Evolutionary conservation across 2,329 filamentous ascomycete species (phyloP).

Genomic region (Cadophora sp.): DNA sequence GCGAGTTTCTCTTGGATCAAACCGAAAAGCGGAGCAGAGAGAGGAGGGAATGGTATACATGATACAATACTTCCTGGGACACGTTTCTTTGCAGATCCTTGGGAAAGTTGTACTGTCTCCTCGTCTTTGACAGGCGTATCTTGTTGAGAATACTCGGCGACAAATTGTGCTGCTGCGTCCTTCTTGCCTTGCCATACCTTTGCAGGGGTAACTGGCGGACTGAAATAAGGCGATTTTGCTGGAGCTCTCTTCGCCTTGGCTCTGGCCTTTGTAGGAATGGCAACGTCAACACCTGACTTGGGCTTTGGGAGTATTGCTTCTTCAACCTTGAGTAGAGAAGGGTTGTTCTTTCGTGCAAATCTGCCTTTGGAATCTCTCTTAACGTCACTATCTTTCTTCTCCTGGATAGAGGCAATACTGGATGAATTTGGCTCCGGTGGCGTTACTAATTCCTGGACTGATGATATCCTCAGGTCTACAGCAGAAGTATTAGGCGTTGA

Average conservation of each 20-base stretch:
- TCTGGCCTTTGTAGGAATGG: constrained; percentile 5
- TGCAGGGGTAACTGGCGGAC: constrained; percentile 23
- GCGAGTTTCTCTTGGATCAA: constrained; percentile 84
- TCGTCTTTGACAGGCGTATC: constrained; percentile 16
- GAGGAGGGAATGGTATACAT: constrained; percentile 69
- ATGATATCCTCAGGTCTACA: background rate
- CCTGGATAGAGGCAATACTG: background rate
- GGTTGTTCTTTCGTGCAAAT: constrained; percentile 20
- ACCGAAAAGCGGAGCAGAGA: constrained; percentile 70
- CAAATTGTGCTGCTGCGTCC: background rate
- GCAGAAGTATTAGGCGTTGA: background rate
- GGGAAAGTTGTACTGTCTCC: background rate
- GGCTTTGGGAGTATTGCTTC: background rate
- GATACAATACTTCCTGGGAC: constrained; percentile 49
- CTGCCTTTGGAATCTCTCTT: constrained; percentile 27
- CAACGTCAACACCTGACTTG: background rate
- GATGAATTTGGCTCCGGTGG: background rate
- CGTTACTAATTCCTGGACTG: background rate
- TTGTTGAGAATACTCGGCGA: background rate
- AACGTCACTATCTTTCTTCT: background rate
- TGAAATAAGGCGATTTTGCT: constrained; percentile 44
- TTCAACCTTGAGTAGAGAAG: background rate
- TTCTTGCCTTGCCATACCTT: constrained; percentile 18
- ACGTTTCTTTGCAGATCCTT: constrained; percentile 31
- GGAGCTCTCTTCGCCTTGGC: constrained; percentile 35